Conservation (phyloP, 73 alveolate genomes). For the Paramecium tetraurelia region DNA sequence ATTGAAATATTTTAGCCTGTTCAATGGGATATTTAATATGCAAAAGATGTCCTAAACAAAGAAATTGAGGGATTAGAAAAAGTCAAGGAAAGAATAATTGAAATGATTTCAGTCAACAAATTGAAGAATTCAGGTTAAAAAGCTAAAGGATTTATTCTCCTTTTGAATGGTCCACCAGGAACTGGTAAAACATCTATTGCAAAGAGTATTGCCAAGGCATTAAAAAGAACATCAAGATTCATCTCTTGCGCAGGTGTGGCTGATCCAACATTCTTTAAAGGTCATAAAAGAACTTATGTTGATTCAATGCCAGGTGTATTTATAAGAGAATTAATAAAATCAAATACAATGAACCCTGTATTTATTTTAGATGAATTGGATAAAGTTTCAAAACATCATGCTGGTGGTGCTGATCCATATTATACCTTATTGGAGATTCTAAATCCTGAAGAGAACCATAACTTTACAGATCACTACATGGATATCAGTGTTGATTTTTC, state of each 20-base stretch:
- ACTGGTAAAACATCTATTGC: constrained; percentile 86
- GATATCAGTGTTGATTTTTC: constrained; percentile 82
- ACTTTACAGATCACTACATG: constrained; percentile 76
- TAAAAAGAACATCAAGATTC: constrained; percentile 74
- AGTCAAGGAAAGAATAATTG: constrained; percentile 80
- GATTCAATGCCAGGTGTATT: constrained; percentile 85
- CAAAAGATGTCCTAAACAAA: constrained; percentile 64
- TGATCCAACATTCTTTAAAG: constrained; percentile 81
- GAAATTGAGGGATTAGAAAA: constrained; percentile 76
- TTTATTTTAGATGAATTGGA: constrained; percentile 83
- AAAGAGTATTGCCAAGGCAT: constrained; percentile 74
- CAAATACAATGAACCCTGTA: constrained; percentile 79
- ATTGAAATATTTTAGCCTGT: constrained; percentile 43
- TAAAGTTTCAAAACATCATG: constrained; percentile 66
- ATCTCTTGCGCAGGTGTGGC: constrained; percentile 83
- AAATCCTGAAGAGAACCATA: constrained; percentile 77
- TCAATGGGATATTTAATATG: constrained; percentile 79
- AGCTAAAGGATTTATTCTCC: constrained; percentile 76
- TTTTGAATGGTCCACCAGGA: constrained; percentile 88
- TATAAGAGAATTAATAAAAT: constrained; percentile 73
- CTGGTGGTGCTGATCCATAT: constrained; percentile 65
- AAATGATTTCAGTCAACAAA: constrained; percentile 81
- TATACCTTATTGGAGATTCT: constrained; percentile 73
- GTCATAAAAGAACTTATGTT: constrained; percentile 82
- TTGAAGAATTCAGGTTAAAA: constrained; percentile 67